Evolutionary conservation across 73 alveolate species (phyloP), one percentile per base, ranked within the genome.

Genomic region (Vitrella brassicaformis): DNA sequence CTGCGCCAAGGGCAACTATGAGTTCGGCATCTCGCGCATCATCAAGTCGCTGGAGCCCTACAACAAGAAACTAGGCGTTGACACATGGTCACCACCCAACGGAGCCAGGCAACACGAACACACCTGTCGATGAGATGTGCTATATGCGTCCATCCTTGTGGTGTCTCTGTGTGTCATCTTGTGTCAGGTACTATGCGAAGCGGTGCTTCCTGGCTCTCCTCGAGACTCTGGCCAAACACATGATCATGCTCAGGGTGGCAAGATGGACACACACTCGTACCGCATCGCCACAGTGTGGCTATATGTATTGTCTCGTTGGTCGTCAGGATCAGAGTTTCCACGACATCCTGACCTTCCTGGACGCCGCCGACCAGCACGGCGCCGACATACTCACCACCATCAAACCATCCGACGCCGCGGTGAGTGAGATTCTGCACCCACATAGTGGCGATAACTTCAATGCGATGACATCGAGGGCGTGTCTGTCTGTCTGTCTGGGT

Each of bases 21-120:
- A 94, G 82, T 96, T 96, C 80, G 99, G 99, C 31, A 91, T 96
- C 68, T 86, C 97, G 32, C 87, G 99, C 89, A 88, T 96, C 31
- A 90, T 96, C 82, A 95, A 94, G 88, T 86, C 96, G 73, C 90
- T 96, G 31, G 99, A 95, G 80, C 97, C 97, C 7, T 22, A 45
- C 19, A 47, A 68, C 73, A 77, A 77, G 72, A 90, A 90, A 87
- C 85, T 90, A 19, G 93, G 96, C 28, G 87, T 90, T 22, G 96
- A 90, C 81, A 90, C 96, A 18, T 79, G 94, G 88, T 69, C n/a
- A 4, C 76, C 47, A n/a, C n/a, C n/a, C n/a, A n/a, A n/a, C n/a
- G n/a, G n/a, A n/a, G n/a, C n/a, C n/a, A n/a, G n/a, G n/a, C 65
- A 10, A 10, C 19, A 19, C 0, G 31, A 26, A 26, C 39, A 1